Conservation (phyloP, 2,329 filamentous ascomycete species). For the Trichothecium roseum region DNA sequence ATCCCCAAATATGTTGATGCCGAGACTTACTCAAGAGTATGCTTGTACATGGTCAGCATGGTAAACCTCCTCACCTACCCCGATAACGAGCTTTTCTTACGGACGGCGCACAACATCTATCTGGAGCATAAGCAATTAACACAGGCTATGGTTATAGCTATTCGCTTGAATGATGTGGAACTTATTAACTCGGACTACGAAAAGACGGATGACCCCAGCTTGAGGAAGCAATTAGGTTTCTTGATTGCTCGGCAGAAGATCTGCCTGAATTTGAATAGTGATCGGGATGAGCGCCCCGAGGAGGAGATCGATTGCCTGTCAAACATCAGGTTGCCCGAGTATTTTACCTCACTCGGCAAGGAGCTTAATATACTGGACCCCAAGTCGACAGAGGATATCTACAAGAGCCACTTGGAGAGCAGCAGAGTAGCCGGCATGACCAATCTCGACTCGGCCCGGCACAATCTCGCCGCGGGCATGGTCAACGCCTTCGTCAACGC, state of each 20-base stretch:
- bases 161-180: constrained; percentile 78
- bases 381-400: constrained; percentile 96
- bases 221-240: constrained; percentile 92
- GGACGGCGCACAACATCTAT: constrained; percentile 89
- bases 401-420: constrained; percentile 97
- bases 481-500: constrained; percentile 97
- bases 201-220: constrained; percentile 65
- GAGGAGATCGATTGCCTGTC: constrained; percentile 75
- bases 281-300: constrained; percentile 45
- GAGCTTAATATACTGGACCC: constrained; percentile 95
- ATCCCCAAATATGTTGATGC: constrained; percentile 85
- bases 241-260: constrained; percentile 87
- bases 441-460: constrained; percentile 87
- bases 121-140: constrained; percentile 85
- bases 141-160: constrained; percentile 88
- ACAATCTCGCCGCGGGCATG: constrained; percentile 92
- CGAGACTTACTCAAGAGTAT: constrained; percentile 86
- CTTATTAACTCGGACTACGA: constrained; percentile 77
- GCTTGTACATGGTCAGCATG: constrained; percentile 98
- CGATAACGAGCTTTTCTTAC: constrained; percentile 91
- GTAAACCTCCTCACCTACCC: constrained; percentile 95
- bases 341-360: constrained; percentile 90
- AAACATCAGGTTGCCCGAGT: constrained; percentile 78
- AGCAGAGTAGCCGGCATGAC: constrained; percentile 86
- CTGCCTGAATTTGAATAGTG: constrained; percentile 48